Percentiles rank a stretch among this genome's conserved stretches.
Conservation (phyloP, 1,284 basidiomycete species). For the Fomitopsis betulina region DNA sequence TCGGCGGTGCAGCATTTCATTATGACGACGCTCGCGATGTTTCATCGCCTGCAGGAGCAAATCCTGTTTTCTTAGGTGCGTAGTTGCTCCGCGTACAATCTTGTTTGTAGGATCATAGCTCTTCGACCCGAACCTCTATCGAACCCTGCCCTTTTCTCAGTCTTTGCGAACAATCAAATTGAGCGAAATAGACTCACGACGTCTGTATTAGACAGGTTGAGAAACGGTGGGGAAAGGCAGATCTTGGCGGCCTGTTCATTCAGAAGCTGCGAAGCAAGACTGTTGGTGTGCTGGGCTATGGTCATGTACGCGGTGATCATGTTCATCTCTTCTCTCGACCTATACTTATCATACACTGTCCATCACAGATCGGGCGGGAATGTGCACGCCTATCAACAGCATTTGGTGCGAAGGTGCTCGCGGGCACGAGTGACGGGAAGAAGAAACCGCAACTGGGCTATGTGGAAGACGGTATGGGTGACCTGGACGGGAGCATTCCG, state of each 20-base stretch:
- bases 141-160: not conserved
- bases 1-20: not conserved
- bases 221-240: not conserved
- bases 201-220: not conserved
- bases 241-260: not conserved
- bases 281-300: not conserved
- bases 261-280: not conserved
- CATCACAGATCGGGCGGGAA: not conserved
- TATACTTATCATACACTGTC: not conserved
- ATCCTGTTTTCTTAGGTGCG: not conserved
- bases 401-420: not conserved
- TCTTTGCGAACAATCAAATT: not conserved
- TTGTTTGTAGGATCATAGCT: not conserved
- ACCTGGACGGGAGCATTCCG: not conserved
- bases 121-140: not conserved
- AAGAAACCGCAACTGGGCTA: not conserved
- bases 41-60: not conserved
- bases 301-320: not conserved
- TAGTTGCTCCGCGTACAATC: not conserved
- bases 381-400: not conserved
- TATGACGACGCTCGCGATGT: not conserved
- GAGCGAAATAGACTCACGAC: not conserved
- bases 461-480: not conserved
- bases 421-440: not conserved
- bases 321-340: not conserved